Base-by-base conservation (phyloP, 805 yeast species). In the Lipomyces sp. region DNA sequence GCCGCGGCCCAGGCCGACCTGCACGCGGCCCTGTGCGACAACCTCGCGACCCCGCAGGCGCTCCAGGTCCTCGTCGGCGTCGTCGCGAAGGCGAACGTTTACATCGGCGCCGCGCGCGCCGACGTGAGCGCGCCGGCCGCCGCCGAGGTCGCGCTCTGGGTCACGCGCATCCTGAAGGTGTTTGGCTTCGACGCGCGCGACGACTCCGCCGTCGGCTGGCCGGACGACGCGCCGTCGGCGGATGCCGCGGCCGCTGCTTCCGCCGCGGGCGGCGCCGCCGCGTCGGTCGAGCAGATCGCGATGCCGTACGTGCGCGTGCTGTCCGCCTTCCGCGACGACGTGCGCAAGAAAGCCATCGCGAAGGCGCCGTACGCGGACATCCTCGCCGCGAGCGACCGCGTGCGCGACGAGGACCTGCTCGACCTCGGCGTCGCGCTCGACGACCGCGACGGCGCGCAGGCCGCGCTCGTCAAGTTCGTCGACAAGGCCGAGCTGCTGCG, bases 11-110 rank as follows among this genome's bases (percentile, higher is more conserved):
- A 86, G 65, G 66, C 64, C 4, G 78, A 74, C 18, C 86, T 86
- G 1, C 86, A 89, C 65, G 74, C 68, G 19, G 85, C 95, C 1
- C 86, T 93, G 71, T 83, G 95, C 70, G 98, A 93, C 66, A 93
- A 88, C 65, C 74, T 93, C 57, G 70, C 90, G 2, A 84, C 93
- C 1, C 93, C 95, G 21, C 75, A 71, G 49, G 96, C 83, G 0
- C 68, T 93, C 50, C 79, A 84, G 57, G 65, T 72, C 1, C 62
- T 93, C 43, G 70, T 77, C 53, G 95, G 85, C 16, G 70, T 93
- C 49, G 83, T 91, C 4, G 79, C 84, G 28, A 76, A 74, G 49
- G 65, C 86, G 6, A 91, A 93, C 67, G 77, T 80, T 33, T 93
- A 91, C 65, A 80, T 90, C 38, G 66, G 80, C 8, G 64, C 76